These are phyloP conservation scores for Suillus luteus DNA, from an alignment of 768 basidiomycete species.

Conservation along the genomic window DNA sequence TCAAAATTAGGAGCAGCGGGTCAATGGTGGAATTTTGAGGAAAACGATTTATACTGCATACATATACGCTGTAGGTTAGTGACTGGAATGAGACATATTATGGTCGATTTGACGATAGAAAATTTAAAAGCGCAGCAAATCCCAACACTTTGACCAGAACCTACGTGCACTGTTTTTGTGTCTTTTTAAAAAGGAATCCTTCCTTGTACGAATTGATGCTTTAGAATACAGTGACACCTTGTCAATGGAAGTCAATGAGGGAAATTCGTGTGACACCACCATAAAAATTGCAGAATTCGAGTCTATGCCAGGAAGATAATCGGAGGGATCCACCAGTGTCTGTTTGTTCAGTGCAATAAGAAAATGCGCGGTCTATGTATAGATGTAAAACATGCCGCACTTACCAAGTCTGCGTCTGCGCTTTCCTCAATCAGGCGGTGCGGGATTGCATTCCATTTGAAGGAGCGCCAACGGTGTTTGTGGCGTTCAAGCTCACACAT, in stretches of 20 bases:
- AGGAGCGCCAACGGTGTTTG: conserved; percentile 7
- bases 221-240: background rate
- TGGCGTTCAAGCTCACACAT: conserved; percentile 8
- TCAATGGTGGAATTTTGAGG: background rate
- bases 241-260: background rate
- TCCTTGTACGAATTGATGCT: background rate
- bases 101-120: background rate
- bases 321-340: background rate
- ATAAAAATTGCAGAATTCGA: background rate
- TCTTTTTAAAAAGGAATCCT: background rate
- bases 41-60: background rate
- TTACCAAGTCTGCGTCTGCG: conserved; percentile 2
- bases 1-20: background rate
- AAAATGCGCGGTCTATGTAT: background rate
- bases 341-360: conserved; percentile 2
- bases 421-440: background rate
- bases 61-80: background rate
- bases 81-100: background rate
- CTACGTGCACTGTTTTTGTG: background rate
- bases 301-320: background rate
- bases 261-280: background rate
- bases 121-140: background rate
- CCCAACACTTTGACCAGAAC: background rate
- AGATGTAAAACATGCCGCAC: background rate
- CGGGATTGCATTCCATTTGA: background rate